Evolutionary conservation across 805 yeast species (phyloP), one percentile per base, ranked within the genome.

Genomic region (Candida sphagnicola): DNA sequence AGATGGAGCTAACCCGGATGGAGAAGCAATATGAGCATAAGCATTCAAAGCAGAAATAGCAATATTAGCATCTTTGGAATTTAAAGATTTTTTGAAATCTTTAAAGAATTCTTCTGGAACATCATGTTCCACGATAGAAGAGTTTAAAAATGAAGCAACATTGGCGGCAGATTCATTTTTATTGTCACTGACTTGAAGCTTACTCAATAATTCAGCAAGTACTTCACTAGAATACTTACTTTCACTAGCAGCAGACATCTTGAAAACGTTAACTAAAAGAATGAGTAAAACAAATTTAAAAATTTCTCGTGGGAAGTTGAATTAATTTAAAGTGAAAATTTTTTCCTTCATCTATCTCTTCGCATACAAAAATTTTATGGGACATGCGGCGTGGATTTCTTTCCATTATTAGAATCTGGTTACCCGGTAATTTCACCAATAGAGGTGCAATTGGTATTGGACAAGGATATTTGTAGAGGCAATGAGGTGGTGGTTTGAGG

Each of bases 71-170:
- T 78, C 75, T 78, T 91, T 90, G 80, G 88, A 87, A 80, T 80
- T 78, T 59, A 91, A 74, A 53, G 93, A 80, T 57, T 77, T 77
- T 64, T 77, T 73, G 65, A 93, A 79, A 65, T 83, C 78, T 48
- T 67, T 69, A 69, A 91, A 87, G 79, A 91, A 89, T 59, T 78
- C 81, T 59, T 73, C 82, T 59, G 99, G 98, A 53, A 89, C 93
- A 73, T 91, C 98, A 72, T 93, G 98, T 77, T 93, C 99, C 67
- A 91, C 90, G 72, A 90, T 89, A 62, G 91, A 86, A 54, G 96
- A 95, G 74, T 91, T 91, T 70, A 93, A 78, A 78, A 93, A 90
- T 47, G 93, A 78, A 51, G 98, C 80, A 58, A 93, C 86, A 65
- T 86, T 87, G 58, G 84, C 67, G 61, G 41, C 93, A 65, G 95